phyloP scores from a whole-genome alignment of 345 rosid genomes.

The Cardiospermum halicacabum region DNA sequence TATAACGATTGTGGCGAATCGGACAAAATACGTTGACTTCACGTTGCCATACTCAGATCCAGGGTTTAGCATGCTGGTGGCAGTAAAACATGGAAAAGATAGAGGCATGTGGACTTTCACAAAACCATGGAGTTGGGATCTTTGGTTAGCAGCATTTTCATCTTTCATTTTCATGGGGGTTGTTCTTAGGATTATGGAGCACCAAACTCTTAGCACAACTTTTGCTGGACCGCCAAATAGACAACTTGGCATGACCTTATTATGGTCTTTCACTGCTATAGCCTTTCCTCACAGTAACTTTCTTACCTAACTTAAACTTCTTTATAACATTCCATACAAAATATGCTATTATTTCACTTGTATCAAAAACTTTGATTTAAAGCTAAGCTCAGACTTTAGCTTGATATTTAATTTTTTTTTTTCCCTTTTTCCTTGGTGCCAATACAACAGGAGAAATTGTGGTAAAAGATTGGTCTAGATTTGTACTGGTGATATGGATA shows the following conservation, averaged over 20 bases:
- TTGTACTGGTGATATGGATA: conserved; percentile 25
- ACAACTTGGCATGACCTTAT: conserved; percentile 10
- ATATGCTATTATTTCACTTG: too few species aligned
- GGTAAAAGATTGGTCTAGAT: conserved; percentile 16
- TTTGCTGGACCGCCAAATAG: neutral
- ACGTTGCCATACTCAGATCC: conserved; percentile 25
- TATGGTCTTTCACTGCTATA: conserved; percentile 20
- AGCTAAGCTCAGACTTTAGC: too few species aligned
- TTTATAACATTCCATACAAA: too few species aligned
- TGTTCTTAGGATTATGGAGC: conserved; percentile 16
- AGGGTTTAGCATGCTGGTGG: conserved; percentile 20
- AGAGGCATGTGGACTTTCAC: conserved; percentile 20
- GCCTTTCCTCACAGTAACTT: conserved; percentile 17
- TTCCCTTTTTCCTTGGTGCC: too few species aligned
- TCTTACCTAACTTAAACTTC: neutral
- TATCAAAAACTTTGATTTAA: too few species aligned
- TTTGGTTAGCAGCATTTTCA: conserved; percentile 12
- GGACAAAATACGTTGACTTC: conserved; percentile 19
- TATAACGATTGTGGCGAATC: conserved; percentile 11
- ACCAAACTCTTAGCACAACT: neutral
- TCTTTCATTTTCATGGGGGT: conserved; percentile 13
- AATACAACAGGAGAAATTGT: conserved; percentile 22
- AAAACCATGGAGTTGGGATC: conserved; percentile 18
- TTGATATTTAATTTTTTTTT: too few species aligned
- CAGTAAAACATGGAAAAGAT: neutral